Base-by-base conservation (phyloP, 2,329 filamentous ascomycete species). In the Venturia effusa region DNA sequence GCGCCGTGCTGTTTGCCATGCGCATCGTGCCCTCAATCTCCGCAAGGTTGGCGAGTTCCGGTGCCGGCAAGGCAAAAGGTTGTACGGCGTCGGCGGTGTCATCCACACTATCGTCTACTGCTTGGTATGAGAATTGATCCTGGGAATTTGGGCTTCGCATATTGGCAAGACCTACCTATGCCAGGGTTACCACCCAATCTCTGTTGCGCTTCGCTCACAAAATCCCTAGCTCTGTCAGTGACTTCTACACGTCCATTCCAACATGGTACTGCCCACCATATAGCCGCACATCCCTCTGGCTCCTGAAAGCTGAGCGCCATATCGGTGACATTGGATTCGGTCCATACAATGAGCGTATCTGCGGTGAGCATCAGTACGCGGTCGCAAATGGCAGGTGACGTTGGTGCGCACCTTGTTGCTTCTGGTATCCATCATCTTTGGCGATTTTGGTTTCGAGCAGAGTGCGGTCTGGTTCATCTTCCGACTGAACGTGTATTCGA, bases 301-400 rank as follows among this genome's bases (percentile, higher is more conserved):
- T 99, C 94, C 75, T 99, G 94, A 72, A 99, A 99, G 74, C 92
- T 97, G 67, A 99, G 83, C 54, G 94, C 94, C 94, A 99, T 97
- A 74, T 99, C 94, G 64, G 92, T 86, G 65, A 89, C 89, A 77
- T 87, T 94, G 66, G 86, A 84, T 74, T 97, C 94, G 45, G 93
- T 97, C 94, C 94, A 99, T 66, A 99, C 92, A 67, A 99, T 97
- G 66, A 99, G 84, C 3, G 94, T 99, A 75, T 97, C 93, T 95
- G 40, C 15, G 34, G 39, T 48, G 4, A 41, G 19, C 11, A 17
- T 63, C 51, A 63, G 61, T 32, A 59, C 27, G 54, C 34, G 27
- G n/a, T 59, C 32, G 22, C 45, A 7, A 30, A 30, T 64, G 39
- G 34, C 59, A 10, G 1, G 30, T 41, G 51, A 64, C 61, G 63